Evolutionary conservation across 2,329 filamentous ascomycete species (phyloP).

Genomic region (Huntiella bhutanensis): DNA sequence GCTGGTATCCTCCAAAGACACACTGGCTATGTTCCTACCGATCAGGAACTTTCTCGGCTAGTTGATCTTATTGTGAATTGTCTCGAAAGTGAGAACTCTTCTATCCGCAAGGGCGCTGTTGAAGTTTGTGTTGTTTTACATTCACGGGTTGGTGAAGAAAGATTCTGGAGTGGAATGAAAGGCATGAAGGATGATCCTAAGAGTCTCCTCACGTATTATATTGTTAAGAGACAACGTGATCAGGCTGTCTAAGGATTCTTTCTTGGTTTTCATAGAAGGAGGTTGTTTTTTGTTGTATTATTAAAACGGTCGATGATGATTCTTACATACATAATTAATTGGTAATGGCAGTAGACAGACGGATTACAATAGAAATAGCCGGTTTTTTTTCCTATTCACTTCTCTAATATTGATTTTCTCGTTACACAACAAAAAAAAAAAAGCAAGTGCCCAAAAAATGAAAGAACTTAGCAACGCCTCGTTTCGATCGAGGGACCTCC

Average conservation of each 20-base stretch:
- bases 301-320: neutral
- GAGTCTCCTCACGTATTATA: slow-evolving; percentile 64
- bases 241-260: slow-evolving; percentile 7
- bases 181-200: slow-evolving; percentile 51
- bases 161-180: slow-evolving; percentile 50
- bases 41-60: slow-evolving; percentile 32
- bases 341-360: neutral
- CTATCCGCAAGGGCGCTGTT: slow-evolving; percentile 56
- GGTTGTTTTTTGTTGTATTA: neutral
- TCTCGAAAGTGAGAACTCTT: slow-evolving; percentile 40
- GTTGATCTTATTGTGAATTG: slow-evolving; percentile 34
- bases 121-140: slow-evolving; percentile 60
- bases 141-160: slow-evolving; percentile 35
- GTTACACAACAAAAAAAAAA: neutral
- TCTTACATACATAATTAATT: neutral
- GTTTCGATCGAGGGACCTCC: slow-evolving; percentile 12
- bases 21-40: slow-evolving; percentile 28
- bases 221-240: slow-evolving; percentile 51
- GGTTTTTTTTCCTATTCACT: neutral
- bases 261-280: neutral
- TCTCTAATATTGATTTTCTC: no score
- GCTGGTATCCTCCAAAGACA: slow-evolving; percentile 35
- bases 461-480: slow-evolving; percentile 8
- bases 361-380: neutral
- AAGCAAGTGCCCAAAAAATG: neutral